Percentiles rank a stretch among this genome's conserved stretches.
phyloP scores from a whole-genome alignment of 2,329 filamentous ascomycete species.

The Fusarium nurragi region DNA sequence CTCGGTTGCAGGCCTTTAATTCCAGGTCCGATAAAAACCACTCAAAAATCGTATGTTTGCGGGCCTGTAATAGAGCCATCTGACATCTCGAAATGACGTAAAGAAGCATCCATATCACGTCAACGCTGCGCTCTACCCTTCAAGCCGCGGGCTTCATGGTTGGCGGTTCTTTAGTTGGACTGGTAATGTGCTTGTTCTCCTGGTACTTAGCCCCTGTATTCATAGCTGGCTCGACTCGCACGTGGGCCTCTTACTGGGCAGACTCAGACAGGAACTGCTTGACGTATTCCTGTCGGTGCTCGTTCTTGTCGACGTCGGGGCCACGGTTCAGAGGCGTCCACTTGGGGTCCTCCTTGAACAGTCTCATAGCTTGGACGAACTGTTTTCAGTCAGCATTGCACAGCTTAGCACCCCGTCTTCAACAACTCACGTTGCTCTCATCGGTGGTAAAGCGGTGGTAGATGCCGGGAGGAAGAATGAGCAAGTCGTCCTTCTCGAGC shows the following conservation, averaged over 20 bases:
- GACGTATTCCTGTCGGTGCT: constrained; percentile 82
- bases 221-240: constrained; percentile 21
- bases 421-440: constrained; percentile 77
- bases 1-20: not conserved
- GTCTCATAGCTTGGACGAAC: constrained; percentile 94
- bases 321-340: constrained; percentile 93
- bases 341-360: constrained; percentile 98
- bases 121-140: constrained; percentile 14
- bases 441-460: constrained; percentile 98
- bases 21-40: not conserved
- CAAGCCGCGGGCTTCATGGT: constrained; percentile 3
- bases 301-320: constrained; percentile 79
- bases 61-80: not conserved
- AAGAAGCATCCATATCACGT: constrained; percentile 24
- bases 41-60: constrained; percentile 20
- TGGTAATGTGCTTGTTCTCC: constrained; percentile 15
- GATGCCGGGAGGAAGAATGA: constrained; percentile 93
- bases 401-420: accelerated
- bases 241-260: constrained; percentile 40
- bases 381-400: constrained; percentile 49
- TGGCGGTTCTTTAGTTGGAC: constrained; percentile 20
- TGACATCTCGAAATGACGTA: constrained; percentile 27
- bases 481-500: constrained; percentile 86
- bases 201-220: constrained; percentile 23
- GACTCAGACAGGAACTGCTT: constrained; percentile 52